These are phyloP conservation scores for Desmodesmus armatus DNA, from an alignment of 139 green algal species.

Conservation along the genomic window DNA sequence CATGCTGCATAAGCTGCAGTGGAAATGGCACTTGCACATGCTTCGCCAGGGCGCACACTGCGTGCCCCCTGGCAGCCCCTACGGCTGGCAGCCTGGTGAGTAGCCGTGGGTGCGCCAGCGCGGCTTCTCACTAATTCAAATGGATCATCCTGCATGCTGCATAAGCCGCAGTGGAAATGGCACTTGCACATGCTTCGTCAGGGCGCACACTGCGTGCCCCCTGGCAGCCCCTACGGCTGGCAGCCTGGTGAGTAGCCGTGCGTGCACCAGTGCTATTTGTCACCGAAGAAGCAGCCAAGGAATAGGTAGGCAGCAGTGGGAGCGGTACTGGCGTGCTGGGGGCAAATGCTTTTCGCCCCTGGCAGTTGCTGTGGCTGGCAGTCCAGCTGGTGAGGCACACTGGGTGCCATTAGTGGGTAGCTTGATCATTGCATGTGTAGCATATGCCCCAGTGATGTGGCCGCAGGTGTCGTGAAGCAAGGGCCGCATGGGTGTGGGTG, in stretches of 20 bases:
- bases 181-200: neutral
- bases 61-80: constrained; percentile 18
- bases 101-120: neutral
- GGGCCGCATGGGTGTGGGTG: too few species aligned
- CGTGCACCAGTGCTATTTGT: too few species aligned
- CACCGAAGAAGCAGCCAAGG: too few species aligned
- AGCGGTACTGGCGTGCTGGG: neutral
- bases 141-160: too few species aligned
- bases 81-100: constrained; percentile 47
- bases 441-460: too few species aligned
- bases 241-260: constrained; percentile 23
- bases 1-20: too few species aligned
- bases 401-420: too few species aligned
- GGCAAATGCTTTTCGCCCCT: neutral
- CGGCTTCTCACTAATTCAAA: too few species aligned
- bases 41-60: constrained; percentile 8
- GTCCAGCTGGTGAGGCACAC: constrained; percentile 23
- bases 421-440: too few species aligned
- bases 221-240: constrained; percentile 42
- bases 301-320: too few species aligned
- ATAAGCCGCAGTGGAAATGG: too few species aligned
- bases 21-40: neutral
- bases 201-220: constrained; percentile 13
- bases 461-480: too few species aligned
- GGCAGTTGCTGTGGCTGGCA: constrained; percentile 40